phyloP scores from a whole-genome alignment of 805 yeast species.

The Kazachstania kunashirensis region DNA sequence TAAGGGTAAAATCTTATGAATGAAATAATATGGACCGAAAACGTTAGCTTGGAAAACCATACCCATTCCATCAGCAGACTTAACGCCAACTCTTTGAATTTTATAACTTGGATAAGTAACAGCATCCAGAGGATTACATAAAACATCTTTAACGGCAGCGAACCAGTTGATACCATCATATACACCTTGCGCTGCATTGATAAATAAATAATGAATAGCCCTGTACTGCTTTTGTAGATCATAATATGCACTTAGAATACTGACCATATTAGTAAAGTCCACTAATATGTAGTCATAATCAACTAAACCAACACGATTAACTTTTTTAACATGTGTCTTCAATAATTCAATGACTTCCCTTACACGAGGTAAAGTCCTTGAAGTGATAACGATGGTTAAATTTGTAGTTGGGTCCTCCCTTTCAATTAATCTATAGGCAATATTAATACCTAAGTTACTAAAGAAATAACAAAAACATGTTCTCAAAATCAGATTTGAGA shows the following conservation, averaged over 20 bases:
- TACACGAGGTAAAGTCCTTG: slow-evolving; percentile 79
- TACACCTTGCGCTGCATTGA: slow-evolving; percentile 86
- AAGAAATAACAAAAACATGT: neutral
- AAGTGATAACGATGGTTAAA: slow-evolving; percentile 76
- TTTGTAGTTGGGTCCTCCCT: slow-evolving; percentile 43
- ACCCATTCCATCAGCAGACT: slow-evolving; percentile 72
- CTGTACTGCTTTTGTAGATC: slow-evolving; percentile 57
- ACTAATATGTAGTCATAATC: slow-evolving; percentile 83
- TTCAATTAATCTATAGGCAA: slow-evolving; percentile 70
- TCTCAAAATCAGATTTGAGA: too few relatives aligned
- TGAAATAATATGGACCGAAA: slow-evolving; percentile 86
- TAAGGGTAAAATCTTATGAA: slow-evolving; percentile 52
- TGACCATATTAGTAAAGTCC: slow-evolving; percentile 87
- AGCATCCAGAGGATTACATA: slow-evolving; percentile 60
- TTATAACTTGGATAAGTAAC: slow-evolving; percentile 86
- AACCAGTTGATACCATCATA: slow-evolving; percentile 82
- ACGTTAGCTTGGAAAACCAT: slow-evolving; percentile 89
- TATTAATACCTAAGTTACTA: slow-evolving; percentile 74
- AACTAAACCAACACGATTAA: slow-evolving; percentile 44
- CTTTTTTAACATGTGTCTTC: slow-evolving; percentile 34
- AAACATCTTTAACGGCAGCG: slow-evolving; percentile 60
- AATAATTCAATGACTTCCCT: slow-evolving; percentile 60
- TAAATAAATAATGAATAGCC: slow-evolving; percentile 66
- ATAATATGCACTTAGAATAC: slow-evolving; percentile 62
- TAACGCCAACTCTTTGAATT: slow-evolving; percentile 69